phyloP scores from a whole-genome alignment of 1,284 basidiomycete genomes.

The Tremellales sp. region DNA sequence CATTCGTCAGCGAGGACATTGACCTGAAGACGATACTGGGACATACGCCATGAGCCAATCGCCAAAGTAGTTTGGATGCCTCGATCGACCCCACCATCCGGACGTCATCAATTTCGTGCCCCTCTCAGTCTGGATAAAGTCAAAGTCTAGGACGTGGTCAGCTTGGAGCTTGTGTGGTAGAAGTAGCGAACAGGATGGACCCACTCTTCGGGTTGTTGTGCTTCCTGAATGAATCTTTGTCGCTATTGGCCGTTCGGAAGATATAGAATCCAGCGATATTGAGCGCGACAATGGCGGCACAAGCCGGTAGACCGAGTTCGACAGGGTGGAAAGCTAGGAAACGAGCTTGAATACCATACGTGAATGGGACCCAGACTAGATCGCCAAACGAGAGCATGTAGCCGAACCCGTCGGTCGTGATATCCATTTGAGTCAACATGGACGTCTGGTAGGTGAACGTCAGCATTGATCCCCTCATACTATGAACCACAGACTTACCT shows the following conservation, averaged over 20 bases:
- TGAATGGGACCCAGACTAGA: conserved; percentile 91
- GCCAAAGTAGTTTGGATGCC: conserved; percentile 88
- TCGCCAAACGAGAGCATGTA: conserved; percentile 98
- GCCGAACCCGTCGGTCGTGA: conserved; percentile 95
- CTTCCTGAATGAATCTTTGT: conserved; percentile 94
- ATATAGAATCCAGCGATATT: conserved; percentile 84
- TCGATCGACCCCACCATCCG: conserved; percentile 95
- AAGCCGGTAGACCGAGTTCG: conserved; percentile 66
- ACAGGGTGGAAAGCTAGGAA: conserved; percentile 85
- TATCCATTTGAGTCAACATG: conserved; percentile 95
- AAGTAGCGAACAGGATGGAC: conserved; percentile 10
- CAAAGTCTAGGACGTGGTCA: conserved; percentile 57
- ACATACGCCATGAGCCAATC: conserved; percentile 50
- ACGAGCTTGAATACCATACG: conserved; percentile 88
- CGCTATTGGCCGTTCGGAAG: conserved; percentile 82
- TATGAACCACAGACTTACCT: conserved; percentile 57
- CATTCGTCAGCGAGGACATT: background rate
- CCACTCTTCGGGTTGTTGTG: conserved; percentile 85
- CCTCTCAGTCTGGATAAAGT: conserved; percentile 75
- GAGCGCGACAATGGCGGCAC: conserved; percentile 61
- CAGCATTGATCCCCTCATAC: background rate
- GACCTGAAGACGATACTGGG: background rate
- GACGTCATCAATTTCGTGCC: conserved; percentile 89
- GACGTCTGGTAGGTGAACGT: conserved; percentile 50
- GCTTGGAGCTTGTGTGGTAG: background rate